Evolutionary conservation across 2,329 filamentous ascomycete genomes (phyloP), one percentile per base, ranked within the genome.

Genomic region (Hypoxylon sp.): DNA sequence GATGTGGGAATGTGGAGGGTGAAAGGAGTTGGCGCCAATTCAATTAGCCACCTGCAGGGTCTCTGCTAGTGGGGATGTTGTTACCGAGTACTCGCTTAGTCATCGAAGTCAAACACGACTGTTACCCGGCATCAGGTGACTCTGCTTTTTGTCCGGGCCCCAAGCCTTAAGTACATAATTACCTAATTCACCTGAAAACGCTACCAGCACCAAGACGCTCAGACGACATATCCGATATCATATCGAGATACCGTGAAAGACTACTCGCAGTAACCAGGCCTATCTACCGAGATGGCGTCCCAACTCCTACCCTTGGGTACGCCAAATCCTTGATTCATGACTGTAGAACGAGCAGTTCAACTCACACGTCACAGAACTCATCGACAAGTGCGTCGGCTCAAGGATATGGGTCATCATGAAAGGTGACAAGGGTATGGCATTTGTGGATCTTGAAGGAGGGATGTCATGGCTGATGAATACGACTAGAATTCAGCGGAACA

Each of bases 401-500:
- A 92, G 92, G 77, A 98, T 99, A 81, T 98, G 95, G 95, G 95
- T 99, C 71, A 90, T 99, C 77, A 99, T 99, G 96, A 99, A 99
- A 84, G 94, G 95, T 73, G 96, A 98, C 80, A 98, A 98, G 86
- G 96, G 96, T 97, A 83, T 37, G 80, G 17, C 20, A 42, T 8
- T 11, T 11, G 13, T 48, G 20, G 37, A 33, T 60, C 30, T n/a
- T 14, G 30, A n/a, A 20, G 2, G 31, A 35, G 22, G 6, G n/a
- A 57, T 2, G 1, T 11, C 42, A 50, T 35, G 30, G 25, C 66
- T 72, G 44, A 72, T 44, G 10, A 30, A 40, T n/a, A 30, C 51
- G 33, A 55, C 49, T 79, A 98, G 96, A 99, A 82, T 99, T 99
- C 84, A 93, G 92, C 74, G 96, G 96, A 61, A 98, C 94, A 6